Conservation (phyloP, 495 filamentous ascomycete genomes). For the Aspergillus egyptiacus region DNA sequence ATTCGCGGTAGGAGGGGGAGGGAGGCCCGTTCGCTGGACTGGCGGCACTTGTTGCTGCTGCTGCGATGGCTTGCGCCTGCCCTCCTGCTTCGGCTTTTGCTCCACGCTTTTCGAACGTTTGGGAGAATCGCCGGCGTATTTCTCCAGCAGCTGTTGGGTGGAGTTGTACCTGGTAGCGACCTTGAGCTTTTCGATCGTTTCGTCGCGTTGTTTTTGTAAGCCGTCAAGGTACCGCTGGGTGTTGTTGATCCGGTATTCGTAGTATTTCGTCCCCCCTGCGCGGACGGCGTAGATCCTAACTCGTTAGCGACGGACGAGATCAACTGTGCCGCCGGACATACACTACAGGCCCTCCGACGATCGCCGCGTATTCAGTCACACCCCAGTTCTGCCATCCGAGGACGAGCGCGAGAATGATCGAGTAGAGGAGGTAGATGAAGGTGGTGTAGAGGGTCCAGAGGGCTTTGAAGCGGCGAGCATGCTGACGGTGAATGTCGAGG, state of each 20-base stretch:
- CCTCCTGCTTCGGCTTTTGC: slow-evolving; percentile 21
- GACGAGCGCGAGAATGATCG: slow-evolving; percentile 72
- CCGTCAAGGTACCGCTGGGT: slow-evolving; percentile 63
- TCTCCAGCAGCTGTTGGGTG: slow-evolving; percentile 87
- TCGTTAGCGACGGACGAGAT: not conserved
- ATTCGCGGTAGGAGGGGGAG: slow-evolving; percentile 84
- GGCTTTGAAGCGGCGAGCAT: slow-evolving; percentile 70
- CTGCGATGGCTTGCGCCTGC: slow-evolving; percentile 7
- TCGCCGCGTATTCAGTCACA: slow-evolving; percentile 63
- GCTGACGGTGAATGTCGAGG: slow-evolving; percentile 65
- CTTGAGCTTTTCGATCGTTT: slow-evolving; percentile 91
- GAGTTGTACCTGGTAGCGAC: slow-evolving; percentile 91
- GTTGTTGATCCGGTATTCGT: slow-evolving; percentile 70
- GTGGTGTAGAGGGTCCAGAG: slow-evolving; percentile 84
- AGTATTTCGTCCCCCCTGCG: slow-evolving; percentile 56
- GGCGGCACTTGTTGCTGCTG: slow-evolving; percentile 13
- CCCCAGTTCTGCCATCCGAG: slow-evolving; percentile 81
- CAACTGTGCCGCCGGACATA: slow-evolving; percentile 31
- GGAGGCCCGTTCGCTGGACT: slow-evolving; percentile 51
- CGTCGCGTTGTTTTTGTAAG: slow-evolving; percentile 67
- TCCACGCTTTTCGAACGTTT: slow-evolving; percentile 26
- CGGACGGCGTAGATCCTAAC: slow-evolving; percentile 63
- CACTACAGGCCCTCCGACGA: slow-evolving; percentile 74
- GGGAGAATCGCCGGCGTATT: slow-evolving; percentile 69
- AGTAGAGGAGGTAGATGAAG: slow-evolving; percentile 82